Base-by-base conservation (phyloP, 805 yeast species). In the Candida khao-thaluensis region DNA sequence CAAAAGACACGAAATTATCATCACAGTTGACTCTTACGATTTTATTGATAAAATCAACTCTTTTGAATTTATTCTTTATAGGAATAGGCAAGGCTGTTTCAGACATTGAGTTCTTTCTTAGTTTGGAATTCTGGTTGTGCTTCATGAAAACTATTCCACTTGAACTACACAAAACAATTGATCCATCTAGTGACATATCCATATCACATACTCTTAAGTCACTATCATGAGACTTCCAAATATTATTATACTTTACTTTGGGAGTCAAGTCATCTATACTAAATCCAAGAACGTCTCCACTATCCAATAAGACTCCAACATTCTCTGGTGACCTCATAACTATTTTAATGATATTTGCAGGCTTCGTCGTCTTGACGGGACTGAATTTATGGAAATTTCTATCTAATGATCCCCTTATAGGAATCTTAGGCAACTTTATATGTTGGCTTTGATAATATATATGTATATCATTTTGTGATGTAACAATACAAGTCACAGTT, bases 11-110 rank as follows among this genome's bases (percentile, higher is more conserved):
- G 52, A 84, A 85, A 9, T 66, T 56, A 0, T 81, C 71, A 52
- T 84, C 88, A 50, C 91, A 81, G 1, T 74, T 56, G 3, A 89
- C 95, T 35, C 66, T 67, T 9, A 71, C 74, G n/a, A 80, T 71
- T 38, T 74, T 74, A 35, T 81, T 79, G n/a, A 84, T 45, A 26
- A 65, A 60, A 5, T 76, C 74, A 3, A 83, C 51, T 39, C 76
- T 74, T 28, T 65, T 62, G 54, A 81, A 82, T 55, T 82, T 83
- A 53, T 69, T 45, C 45, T 58, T 62, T 6, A 48, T 53, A 27
- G 50, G 64, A 22, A 48, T 57, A 33, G 53, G 63, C 51, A 45
- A 64, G 38, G 32, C 35, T 14, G 58, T 43, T 25, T 59, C 71
- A 17, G 66, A 44, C 47, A 60, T 48, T 1, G 72, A 65, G 17